These are phyloP conservation scores for Cladosporium sp. DNA, from an alignment of 2,329 filamentous ascomycete genomes.

Conservation along the genomic window DNA sequence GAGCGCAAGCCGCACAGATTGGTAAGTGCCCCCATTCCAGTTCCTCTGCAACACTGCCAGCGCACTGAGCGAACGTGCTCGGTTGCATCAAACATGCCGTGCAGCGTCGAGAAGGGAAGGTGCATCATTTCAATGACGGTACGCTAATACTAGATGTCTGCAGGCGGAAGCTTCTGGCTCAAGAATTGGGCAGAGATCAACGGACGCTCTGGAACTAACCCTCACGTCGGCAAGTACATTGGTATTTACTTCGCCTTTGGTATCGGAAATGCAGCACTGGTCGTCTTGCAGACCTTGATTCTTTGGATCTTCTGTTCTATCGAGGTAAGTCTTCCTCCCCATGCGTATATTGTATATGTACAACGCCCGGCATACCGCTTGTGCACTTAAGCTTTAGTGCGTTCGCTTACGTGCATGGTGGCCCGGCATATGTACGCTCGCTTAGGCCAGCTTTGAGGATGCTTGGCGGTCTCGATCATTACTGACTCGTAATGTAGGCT, in stretches of 20 bases:
- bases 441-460: neutral
- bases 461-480: slow-evolving; percentile 1
- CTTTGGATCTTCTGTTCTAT: slow-evolving; percentile 99
- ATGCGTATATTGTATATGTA: neutral
- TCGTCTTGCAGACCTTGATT: slow-evolving; percentile 88
- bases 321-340: slow-evolving; percentile 62
- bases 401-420: slow-evolving; percentile 12
- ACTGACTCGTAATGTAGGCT: slow-evolving; percentile 54
- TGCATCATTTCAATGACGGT: slow-evolving; percentile 1
- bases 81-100: neutral
- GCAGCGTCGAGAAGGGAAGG: neutral
- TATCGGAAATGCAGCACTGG: slow-evolving; percentile 78
- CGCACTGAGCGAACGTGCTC: neutral
- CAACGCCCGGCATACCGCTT: neutral
- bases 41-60: neutral
- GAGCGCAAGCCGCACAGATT: slow-evolving; percentile 79
- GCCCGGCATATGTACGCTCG: neutral
- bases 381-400: neutral
- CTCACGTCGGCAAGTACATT: slow-evolving; percentile 82
- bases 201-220: slow-evolving; percentile 65
- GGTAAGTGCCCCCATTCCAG: slow-evolving; percentile 48
- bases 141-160: slow-evolving; percentile 28
- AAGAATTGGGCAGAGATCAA: slow-evolving; percentile 90
- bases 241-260: slow-evolving; percentile 96
- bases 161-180: slow-evolving; percentile 84